These are phyloP conservation scores for Iberis pinnata DNA, from an alignment of 345 rosid genomes.

Conservation along the genomic window DNA sequence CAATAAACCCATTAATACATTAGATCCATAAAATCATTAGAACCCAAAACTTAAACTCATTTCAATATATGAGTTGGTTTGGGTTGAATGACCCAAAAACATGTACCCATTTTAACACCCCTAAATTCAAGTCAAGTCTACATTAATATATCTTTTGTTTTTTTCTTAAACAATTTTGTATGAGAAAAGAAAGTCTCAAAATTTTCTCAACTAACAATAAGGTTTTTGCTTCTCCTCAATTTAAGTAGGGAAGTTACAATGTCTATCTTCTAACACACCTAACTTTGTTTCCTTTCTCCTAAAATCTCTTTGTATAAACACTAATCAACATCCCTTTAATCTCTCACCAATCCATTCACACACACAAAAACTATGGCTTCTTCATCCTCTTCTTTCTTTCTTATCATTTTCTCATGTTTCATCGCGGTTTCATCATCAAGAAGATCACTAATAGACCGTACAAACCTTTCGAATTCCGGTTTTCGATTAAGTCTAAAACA, in stretches of 20 bases:
- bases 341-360: conserved; percentile 16
- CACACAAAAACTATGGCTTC: conserved; percentile 22
- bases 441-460: conserved; percentile 22
- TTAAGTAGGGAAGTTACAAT: conserved; percentile 29
- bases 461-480: conserved; percentile 4
- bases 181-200: too few relatives aligned
- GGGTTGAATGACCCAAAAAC: too few relatives aligned
- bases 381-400: conserved; percentile 16
- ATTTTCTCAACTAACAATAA: too few relatives aligned
- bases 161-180: too few relatives aligned
- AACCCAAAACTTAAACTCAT: too few relatives aligned
- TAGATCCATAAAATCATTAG: too few relatives aligned
- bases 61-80: too few relatives aligned
- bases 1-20: too few relatives aligned
- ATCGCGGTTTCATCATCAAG: conserved; percentile 20
- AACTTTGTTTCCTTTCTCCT: conserved; percentile 15
- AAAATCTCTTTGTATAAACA: conserved; percentile 21
- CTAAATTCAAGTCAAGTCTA: too few relatives aligned
- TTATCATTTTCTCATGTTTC: conserved; percentile 18
- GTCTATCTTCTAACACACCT: conserved; percentile 27
- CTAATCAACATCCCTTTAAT: conserved; percentile 10
- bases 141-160: too few relatives aligned
- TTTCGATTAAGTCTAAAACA: conserved; percentile 49
- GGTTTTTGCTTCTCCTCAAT: conserved; percentile 29
- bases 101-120: too few relatives aligned